Evolutionary conservation across 352 stramenopile genomes (phyloP).

Genomic region (Ophiocytium majus): DNA sequence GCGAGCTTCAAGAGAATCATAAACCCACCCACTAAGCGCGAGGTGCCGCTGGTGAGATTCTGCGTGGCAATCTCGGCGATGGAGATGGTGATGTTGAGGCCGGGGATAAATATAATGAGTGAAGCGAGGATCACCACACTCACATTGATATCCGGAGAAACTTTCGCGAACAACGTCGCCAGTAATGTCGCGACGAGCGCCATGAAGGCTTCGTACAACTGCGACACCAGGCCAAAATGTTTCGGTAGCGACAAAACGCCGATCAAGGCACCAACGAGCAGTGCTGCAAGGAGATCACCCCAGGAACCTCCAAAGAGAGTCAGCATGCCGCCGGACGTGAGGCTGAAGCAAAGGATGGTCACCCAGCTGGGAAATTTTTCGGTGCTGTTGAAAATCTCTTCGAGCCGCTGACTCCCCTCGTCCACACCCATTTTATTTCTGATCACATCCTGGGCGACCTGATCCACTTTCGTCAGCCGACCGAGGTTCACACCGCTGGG

Average conservation of each 20-base stretch:
- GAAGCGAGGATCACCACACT: neutral
- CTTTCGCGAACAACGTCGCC: neutral
- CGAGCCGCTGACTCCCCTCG: neutral
- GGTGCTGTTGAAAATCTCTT: neutral
- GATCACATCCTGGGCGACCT: neutral
- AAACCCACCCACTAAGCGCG: neutral
- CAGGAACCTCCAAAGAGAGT: neutral
- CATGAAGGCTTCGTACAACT: neutral
- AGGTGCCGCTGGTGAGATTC: neutral
- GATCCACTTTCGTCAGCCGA: neutral
- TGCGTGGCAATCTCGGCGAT: conserved; percentile 5
- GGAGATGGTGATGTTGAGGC: neutral
- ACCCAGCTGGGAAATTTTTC: neutral
- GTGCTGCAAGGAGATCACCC: neutral
- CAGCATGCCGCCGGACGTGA: neutral
- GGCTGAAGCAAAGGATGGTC: neutral
- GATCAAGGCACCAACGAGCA: neutral
- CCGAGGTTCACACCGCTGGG: neutral
- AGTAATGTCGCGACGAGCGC: neutral
- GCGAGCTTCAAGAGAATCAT: conserved; percentile 15
- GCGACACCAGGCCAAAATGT: neutral
- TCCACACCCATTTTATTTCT: neutral
- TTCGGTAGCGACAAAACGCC: neutral
- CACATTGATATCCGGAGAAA: neutral
- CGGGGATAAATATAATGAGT: neutral